These are phyloP conservation scores for Dipodascopsis tothii DNA, from an alignment of 805 yeast genomes.

Conservation along the genomic window DNA sequence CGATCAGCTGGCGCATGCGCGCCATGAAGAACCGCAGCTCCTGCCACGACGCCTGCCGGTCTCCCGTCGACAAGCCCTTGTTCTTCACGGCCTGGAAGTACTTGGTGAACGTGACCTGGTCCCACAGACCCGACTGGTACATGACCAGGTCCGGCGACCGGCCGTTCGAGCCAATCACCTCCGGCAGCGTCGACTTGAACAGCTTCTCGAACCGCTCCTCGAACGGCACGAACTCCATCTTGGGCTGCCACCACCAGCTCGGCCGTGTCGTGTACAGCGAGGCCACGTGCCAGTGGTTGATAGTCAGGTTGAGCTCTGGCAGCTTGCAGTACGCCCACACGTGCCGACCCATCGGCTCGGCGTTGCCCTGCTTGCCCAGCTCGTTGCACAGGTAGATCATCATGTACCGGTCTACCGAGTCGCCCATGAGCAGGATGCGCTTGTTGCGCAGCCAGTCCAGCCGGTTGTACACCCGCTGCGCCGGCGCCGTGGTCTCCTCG, in stretches of 20 bases:
- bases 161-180: constrained; percentile 1
- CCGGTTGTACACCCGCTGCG: neutral
- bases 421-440: constrained; percentile 14
- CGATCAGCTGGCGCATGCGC: constrained; percentile 9
- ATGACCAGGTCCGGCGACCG: constrained; percentile 14
- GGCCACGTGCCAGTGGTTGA: constrained; percentile 19
- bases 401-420: constrained; percentile 17
- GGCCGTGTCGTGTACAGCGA: constrained; percentile 11
- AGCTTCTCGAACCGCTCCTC: constrained; percentile 15
- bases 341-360: neutral
- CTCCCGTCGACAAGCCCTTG: constrained; percentile 1
- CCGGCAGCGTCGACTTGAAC: constrained; percentile 2
- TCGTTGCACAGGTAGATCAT: constrained; percentile 9
- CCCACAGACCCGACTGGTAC: constrained; percentile 20
- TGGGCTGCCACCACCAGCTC: constrained; percentile 16
- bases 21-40: constrained; percentile 12
- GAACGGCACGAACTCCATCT: constrained; percentile 14
- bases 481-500: neutral
- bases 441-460: constrained; percentile 8
- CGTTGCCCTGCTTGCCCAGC: constrained; percentile 2
- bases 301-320: constrained; percentile 13
- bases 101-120: constrained; percentile 15
- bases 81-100: constrained; percentile 1
- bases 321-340: constrained; percentile 13
- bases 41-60: constrained; percentile 8